Percentiles rank a stretch among this genome's conserved stretches.
phyloP scores from a whole-genome alignment of 768 basidiomycete genomes.

The Butyriboletus loyo region DNA sequence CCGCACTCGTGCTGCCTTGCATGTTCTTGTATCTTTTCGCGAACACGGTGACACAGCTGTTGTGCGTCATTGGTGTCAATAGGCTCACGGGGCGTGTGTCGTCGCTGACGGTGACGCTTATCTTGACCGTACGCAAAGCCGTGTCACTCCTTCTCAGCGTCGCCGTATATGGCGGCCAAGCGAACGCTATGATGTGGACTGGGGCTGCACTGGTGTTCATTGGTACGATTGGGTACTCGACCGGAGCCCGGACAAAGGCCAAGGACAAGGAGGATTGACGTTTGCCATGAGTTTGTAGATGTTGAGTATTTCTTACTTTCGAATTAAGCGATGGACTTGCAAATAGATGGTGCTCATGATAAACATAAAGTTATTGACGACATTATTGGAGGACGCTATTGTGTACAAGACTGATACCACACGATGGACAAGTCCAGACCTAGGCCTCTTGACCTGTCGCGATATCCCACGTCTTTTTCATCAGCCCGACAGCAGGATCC shows the following conservation, averaged over 20 bases:
- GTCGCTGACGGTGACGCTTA: constrained; percentile 73
- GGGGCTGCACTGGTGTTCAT: constrained; percentile 67
- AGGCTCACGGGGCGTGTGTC: constrained; percentile 75
- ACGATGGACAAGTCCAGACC: neutral
- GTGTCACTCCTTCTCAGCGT: constrained; percentile 74
- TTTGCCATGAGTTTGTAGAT: neutral
- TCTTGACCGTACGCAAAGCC: constrained; percentile 80
- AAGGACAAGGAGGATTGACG: constrained; percentile 28
- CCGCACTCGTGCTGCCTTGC: constrained; percentile 45
- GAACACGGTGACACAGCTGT: constrained; percentile 79
- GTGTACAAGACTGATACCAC: constrained; percentile 1
- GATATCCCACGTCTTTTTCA: constrained; percentile 70
- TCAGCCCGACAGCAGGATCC: constrained; percentile 54
- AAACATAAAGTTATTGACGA: constrained; percentile 20
- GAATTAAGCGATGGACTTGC: neutral
- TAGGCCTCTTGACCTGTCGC: constrained; percentile 58
- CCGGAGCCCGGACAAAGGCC: constrained; percentile 4
- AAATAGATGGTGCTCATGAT: constrained; percentile 8
- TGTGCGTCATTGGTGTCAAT: constrained; percentile 87
- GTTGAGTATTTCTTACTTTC: neutral
- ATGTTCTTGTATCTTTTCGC: constrained; percentile 62
- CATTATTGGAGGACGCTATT: neutral
- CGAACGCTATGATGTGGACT: constrained; percentile 53
- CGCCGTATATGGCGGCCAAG: constrained; percentile 41
- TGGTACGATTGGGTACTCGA: constrained; percentile 70